A percentile compares a stretch with the other conserved stretches of the same genome.
These are phyloP conservation scores for Stentor roeselii DNA, from an alignment of 73 alveolate species.

Conservation along the genomic window DNA sequence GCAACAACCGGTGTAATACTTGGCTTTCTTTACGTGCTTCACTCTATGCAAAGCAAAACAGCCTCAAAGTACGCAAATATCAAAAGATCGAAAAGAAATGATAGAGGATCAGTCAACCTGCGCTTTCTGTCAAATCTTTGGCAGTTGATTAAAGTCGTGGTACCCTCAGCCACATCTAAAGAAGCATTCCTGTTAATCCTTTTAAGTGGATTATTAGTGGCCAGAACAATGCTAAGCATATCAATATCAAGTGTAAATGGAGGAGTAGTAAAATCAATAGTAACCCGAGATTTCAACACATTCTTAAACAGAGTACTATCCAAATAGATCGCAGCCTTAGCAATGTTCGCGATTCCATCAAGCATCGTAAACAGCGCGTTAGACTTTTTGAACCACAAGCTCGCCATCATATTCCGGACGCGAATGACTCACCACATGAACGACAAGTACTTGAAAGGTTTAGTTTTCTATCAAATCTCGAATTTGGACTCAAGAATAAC, in stretches of 20 bases:
- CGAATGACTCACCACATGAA: slow-evolving; percentile 69
- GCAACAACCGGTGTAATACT: slow-evolving; percentile 17
- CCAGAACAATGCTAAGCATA: slow-evolving; percentile 80
- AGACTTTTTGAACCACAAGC: slow-evolving; percentile 62
- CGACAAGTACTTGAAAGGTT: slow-evolving; percentile 66
- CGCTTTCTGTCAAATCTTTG: neutral
- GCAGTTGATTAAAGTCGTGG: slow-evolving; percentile 47
- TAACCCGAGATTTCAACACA: slow-evolving; percentile 39
- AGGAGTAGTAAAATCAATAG: slow-evolving; percentile 76
- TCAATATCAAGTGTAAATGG: slow-evolving; percentile 87
- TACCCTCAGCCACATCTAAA: slow-evolving; percentile 59
- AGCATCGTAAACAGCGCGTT: slow-evolving; percentile 77
- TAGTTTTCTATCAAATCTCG: slow-evolving; percentile 73
- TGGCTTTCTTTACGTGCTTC: slow-evolving; percentile 1
- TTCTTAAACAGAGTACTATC: slow-evolving; percentile 46
- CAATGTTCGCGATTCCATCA: slow-evolving; percentile 82
- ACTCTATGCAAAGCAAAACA: neutral
- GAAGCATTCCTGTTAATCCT: slow-evolving; percentile 55
- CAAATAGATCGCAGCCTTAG: slow-evolving; percentile 54
- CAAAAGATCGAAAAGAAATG: neutral
- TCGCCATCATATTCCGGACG: slow-evolving; percentile 79
- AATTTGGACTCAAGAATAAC: slow-evolving; percentile 75
- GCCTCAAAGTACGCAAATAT: neutral
- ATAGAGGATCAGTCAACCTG: slow-evolving; percentile 15
- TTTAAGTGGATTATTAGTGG: slow-evolving; percentile 63